Base-by-base conservation (phyloP, 2,329 filamentous ascomycete species). In the Fusarium sublunatum region DNA sequence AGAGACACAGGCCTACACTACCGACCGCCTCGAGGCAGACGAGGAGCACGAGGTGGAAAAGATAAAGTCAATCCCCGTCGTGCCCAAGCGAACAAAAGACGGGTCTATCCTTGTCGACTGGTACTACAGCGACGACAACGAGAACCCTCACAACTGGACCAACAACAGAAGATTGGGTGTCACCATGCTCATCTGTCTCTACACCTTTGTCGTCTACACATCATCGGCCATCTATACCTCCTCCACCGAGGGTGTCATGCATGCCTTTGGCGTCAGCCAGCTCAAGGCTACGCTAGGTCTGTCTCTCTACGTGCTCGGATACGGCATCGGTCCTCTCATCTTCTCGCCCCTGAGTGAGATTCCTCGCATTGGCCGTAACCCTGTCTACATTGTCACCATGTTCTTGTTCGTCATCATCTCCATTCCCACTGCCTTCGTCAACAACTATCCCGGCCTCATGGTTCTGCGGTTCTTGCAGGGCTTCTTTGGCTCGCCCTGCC, bases 271-370 rank as follows among this genome's bases (percentile, higher is more conserved):
- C 28, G 82, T 89, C 36, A 78, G 78, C 22, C 72, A 79, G 28
- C 76, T 83, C 9, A 78, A 81, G 9, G 83, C 85, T 3, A 82
- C 83, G 0, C 77, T 89, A 0, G 86, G 86, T 0, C 78, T 90
- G 6, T 81, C 86, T 0, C 80, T 90, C 55, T 90, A 88, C 68
- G 86, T 90, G 1, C 75, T 88, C 0, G 87, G 85, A 2, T 87
- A 87, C 60, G 87, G 88, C 11, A 75, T 87, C 13, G 88, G 88
- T 0, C 88, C 88, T 1, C 74, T 91, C 25, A 60, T 91, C 24
- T 91, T 86, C 75, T 86, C 86, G 0, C 89, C 89, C 0, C 74
- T 91, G 38, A 84, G 81, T 44, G 89, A 92, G 75, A 85, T 91
- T 22, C 87, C 89, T 0, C 71, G 81, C 41, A 83, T 91, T 46